Evolutionary conservation across 176 grass and related monocot species (phyloP).

Genomic region (Saccharum officinarum): DNA sequence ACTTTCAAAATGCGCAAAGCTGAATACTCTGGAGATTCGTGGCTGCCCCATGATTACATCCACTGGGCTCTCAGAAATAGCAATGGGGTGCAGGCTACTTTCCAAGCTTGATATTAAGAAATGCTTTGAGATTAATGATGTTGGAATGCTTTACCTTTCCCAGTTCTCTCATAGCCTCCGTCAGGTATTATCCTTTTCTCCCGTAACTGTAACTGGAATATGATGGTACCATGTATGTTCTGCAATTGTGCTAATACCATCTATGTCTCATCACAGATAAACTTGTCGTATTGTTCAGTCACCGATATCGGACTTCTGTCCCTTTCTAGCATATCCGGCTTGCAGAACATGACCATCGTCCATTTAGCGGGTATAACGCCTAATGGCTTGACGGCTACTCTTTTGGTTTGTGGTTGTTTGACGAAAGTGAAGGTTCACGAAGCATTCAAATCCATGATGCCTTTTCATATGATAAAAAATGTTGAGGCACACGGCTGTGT

Average conservation of each 20-base stretch:
- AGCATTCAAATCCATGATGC: constrained; percentile 71
- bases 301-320: constrained; percentile 80
- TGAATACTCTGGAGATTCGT: constrained; percentile 76
- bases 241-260: constrained; percentile 14
- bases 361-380: constrained; percentile 68
- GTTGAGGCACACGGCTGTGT: constrained; percentile 59
- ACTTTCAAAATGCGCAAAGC: constrained; percentile 63
- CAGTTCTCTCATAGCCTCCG: constrained; percentile 63
- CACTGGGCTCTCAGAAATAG: constrained; percentile 54
- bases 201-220: background rate
- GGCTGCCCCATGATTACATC: constrained; percentile 61
- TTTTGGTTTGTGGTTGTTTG: constrained; percentile 71
- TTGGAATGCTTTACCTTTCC: constrained; percentile 69
- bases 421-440: constrained; percentile 71
- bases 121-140: constrained; percentile 69
- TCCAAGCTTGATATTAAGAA: constrained; percentile 84
- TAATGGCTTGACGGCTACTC: constrained; percentile 63
- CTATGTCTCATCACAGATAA: constrained; percentile 57
- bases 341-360: constrained; percentile 77
- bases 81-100: constrained; percentile 62
- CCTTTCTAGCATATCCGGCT: constrained; percentile 70
- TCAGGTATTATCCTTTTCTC: constrained; percentile 49
- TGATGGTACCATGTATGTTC: background rate
- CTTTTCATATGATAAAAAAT: constrained; percentile 53
- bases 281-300: constrained; percentile 82